Evolutionary conservation across 2,329 filamentous ascomycete genomes (phyloP).

Genomic region (Cytospora chrysosperma): DNA sequence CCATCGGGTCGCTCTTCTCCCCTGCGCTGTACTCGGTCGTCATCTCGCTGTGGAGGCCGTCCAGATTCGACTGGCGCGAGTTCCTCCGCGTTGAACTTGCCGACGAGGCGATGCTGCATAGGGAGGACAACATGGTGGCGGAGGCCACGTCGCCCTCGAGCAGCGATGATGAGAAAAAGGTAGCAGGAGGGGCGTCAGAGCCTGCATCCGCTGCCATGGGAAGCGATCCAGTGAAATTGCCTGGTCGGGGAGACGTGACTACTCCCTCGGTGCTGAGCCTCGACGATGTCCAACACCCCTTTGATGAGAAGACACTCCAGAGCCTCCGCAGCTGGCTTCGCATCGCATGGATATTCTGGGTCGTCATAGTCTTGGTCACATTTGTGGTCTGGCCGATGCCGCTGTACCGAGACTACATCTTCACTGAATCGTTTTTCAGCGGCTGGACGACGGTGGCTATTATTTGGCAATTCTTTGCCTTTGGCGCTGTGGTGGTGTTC

Average conservation of each 20-base stretch:
- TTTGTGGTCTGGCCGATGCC: constrained; percentile 50
- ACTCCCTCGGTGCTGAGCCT: constrained; percentile 27
- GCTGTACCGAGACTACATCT: constrained; percentile 49
- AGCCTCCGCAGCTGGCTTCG: constrained; percentile 38
- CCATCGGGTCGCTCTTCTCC: constrained; percentile 45
- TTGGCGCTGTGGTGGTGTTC: constrained; percentile 45
- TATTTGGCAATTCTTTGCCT: constrained; percentile 48
- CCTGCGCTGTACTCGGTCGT: constrained; percentile 46
- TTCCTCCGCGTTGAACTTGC: constrained; percentile 48
- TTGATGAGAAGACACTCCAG: constrained; percentile 36
- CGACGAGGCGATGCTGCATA: constrained; percentile 36
- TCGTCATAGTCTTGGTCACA: constrained; percentile 44
- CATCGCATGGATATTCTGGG: constrained; percentile 41
- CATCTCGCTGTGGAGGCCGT: constrained; percentile 41
- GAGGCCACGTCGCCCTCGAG: not conserved
- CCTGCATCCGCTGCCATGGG: not conserved
- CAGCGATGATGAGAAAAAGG: constrained; percentile 6
- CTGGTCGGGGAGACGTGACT: constrained; percentile 4
- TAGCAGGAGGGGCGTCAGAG: not conserved
- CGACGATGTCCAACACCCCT: constrained; percentile 45
- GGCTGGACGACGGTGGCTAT: constrained; percentile 46
- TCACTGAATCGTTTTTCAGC: constrained; percentile 45
- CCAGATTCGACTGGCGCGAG: constrained; percentile 35
- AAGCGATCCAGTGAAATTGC: no score
- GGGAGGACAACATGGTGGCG: constrained; percentile 2